Conservation (phyloP, 1,139 yeast genomes). For the Dujonia santamariae region DNA sequence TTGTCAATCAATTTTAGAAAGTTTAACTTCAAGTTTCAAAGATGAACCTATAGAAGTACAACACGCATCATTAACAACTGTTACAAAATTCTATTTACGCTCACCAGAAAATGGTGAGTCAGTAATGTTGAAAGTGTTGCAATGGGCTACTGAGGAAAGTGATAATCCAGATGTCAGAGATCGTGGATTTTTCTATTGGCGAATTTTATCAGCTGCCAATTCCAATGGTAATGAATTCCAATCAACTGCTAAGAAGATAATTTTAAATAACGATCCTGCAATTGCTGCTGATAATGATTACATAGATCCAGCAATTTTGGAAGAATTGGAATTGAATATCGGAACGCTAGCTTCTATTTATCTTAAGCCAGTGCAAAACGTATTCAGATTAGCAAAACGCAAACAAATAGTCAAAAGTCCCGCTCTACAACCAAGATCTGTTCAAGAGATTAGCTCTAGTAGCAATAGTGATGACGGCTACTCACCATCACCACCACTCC, state of each 20-base stretch:
- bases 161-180: conserved; percentile 83
- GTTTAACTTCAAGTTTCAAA: conserved; percentile 44
- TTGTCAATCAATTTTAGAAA: conserved; percentile 44
- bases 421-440: conserved; percentile 44
- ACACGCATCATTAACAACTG: conserved; percentile 68
- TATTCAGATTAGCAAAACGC: conserved; percentile 65
- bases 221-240: conserved; percentile 28
- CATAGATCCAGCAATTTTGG: conserved; percentile 66
- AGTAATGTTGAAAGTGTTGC: conserved; percentile 57
- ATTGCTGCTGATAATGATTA: conserved; percentile 69
- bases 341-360: conserved; percentile 85
- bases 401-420: conserved; percentile 59
- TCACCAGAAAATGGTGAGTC: conserved; percentile 55
- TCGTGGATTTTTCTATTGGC: conserved; percentile 84
- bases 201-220: conserved; percentile 57
- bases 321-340: conserved; percentile 77
- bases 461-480: background rate
- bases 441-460: conserved; percentile 1
- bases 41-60: conserved; percentile 76
- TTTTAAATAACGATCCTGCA: conserved; percentile 58
- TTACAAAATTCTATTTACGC: conserved; percentile 63
- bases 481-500: conserved; percentile 9
- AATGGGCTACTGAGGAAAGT: conserved; percentile 70
- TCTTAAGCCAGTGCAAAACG: conserved; percentile 75
- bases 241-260: conserved; percentile 48